A percentile compares a stretch with the other conserved stretches of the same genome.
Conservation (phyloP, 768 basidiomycete species). For the Rhizopogon vesiculosus region DNA sequence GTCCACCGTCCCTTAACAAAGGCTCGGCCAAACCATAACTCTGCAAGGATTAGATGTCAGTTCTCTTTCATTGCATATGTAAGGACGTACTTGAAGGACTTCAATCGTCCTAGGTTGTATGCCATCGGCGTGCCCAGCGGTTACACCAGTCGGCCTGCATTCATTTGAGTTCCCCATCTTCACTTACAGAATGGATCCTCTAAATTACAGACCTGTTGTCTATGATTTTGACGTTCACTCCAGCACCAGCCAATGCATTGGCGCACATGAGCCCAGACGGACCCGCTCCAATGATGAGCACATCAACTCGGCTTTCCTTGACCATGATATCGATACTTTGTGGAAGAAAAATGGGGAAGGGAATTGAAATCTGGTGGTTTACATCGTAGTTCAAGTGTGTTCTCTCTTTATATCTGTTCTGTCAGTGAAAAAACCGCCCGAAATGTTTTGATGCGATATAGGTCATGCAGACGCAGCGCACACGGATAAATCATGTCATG, state of each 20-base stretch:
- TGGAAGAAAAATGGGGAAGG: background rate
- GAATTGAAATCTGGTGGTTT: too few species aligned
- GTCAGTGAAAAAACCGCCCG: too few species aligned
- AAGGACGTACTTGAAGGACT: slow-evolving; percentile 41
- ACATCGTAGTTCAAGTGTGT: too few species aligned
- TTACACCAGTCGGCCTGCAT: slow-evolving; percentile 34
- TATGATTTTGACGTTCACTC: slow-evolving; percentile 42
- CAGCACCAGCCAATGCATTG: slow-evolving; percentile 43
- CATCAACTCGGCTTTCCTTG: slow-evolving; percentile 34
- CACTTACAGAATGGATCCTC: too few species aligned
- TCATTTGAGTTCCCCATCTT: background rate
- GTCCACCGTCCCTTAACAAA: slow-evolving; percentile 57
- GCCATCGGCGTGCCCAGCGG: slow-evolving; percentile 51
- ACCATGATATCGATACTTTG: slow-evolving; percentile 8
- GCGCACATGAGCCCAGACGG: slow-evolving; percentile 66
- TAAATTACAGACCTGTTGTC: slow-evolving; percentile 35
- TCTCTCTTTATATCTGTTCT: too few species aligned
- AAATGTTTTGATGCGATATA: too few species aligned
- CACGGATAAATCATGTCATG: too few species aligned
- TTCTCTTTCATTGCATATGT: background rate
- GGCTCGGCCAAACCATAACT: slow-evolving; percentile 75
- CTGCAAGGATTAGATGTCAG: slow-evolving; percentile 27
- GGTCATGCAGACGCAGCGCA: too few species aligned
- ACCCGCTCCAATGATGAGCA: slow-evolving; percentile 46
- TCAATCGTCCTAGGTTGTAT: slow-evolving; percentile 53